These are phyloP conservation scores for Hansenula anomala DNA, from an alignment of 1,139 yeast species.

Conservation along the genomic window DNA sequence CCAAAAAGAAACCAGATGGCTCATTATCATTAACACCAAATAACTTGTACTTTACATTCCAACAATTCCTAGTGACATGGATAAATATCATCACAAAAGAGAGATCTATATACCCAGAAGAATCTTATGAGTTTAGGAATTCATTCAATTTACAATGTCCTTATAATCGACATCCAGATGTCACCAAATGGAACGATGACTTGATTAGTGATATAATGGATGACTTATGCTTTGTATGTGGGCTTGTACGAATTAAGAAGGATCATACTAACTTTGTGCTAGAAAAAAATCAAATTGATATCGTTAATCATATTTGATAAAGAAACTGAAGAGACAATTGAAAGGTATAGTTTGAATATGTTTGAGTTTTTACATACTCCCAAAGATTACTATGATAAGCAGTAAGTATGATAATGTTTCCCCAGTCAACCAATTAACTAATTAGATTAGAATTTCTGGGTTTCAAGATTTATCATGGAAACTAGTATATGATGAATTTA, in stretches of 20 bases:
- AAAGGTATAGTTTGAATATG: conserved; percentile 14
- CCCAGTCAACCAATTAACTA: neutral
- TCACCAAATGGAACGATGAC: conserved; percentile 13
- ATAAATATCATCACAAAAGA: conserved; percentile 17
- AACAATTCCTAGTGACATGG: conserved; percentile 17
- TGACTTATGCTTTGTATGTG: conserved; percentile 5
- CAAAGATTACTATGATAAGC: conserved; percentile 5
- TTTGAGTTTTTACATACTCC: conserved; percentile 10
- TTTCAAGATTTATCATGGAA: conserved; percentile 6
- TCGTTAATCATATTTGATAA: conserved; percentile 4
- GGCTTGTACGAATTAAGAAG: too few relatives aligned
- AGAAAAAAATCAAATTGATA: conserved; percentile 6
- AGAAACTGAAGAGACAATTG: conserved; percentile 6
- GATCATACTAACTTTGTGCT: neutral
- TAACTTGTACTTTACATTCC: conserved; percentile 10
- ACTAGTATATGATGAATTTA: conserved; percentile 11
- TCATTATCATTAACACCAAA: conserved; percentile 7
- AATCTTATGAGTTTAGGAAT: conserved; percentile 14
- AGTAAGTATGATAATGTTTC: conserved; percentile 1
- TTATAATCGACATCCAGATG: conserved; percentile 16
- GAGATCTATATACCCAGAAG: conserved; percentile 14
- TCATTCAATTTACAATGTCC: conserved; percentile 17
- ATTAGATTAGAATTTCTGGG: neutral
- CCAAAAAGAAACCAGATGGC: neutral
- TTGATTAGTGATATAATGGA: conserved; percentile 5